Conservation (phyloP, 108 stramenopile species). For the Discostella pseudostelligera region DNA sequence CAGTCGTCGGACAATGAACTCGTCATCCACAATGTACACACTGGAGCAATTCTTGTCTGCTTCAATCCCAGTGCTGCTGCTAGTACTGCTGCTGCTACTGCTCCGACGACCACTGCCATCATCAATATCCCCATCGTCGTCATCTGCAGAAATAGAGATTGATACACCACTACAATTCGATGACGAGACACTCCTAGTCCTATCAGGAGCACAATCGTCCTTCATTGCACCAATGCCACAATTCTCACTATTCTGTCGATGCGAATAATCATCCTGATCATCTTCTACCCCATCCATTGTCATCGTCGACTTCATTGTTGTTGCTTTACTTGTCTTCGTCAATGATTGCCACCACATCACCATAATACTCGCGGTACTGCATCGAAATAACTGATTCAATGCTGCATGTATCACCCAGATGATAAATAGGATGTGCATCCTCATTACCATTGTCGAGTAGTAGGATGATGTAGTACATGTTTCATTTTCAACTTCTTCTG, state of each 20-base stretch:
- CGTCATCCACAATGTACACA: slow-evolving; percentile 3
- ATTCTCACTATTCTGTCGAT: not conserved
- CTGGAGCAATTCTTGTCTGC: no score
- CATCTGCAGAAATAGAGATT: not conserved
- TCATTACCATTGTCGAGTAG: slow-evolving; percentile 1
- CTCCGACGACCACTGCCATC: no score
- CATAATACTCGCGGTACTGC: slow-evolving; percentile 53
- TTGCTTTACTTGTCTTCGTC: not conserved
- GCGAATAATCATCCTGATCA: no score
- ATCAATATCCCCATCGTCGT: not conserved
- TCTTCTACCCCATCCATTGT: not conserved
- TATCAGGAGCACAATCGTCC: not conserved
- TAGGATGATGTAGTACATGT: not conserved
- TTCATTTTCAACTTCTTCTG: no score
- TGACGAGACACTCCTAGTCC: slow-evolving; percentile 13
- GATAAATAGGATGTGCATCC: slow-evolving; percentile 35
- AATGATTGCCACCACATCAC: slow-evolving; percentile 42
- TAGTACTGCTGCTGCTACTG: no score
- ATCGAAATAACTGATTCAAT: slow-evolving; percentile 54
- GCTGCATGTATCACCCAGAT: slow-evolving; percentile 56
- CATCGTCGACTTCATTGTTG: not conserved
- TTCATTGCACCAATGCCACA: not conserved
- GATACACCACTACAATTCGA: not conserved
- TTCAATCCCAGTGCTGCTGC: no score
- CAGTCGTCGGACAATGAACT: slow-evolving; percentile 43